These are phyloP conservation scores for Collybia nuda DNA, from an alignment of 768 basidiomycete species.

Conservation along the genomic window DNA sequence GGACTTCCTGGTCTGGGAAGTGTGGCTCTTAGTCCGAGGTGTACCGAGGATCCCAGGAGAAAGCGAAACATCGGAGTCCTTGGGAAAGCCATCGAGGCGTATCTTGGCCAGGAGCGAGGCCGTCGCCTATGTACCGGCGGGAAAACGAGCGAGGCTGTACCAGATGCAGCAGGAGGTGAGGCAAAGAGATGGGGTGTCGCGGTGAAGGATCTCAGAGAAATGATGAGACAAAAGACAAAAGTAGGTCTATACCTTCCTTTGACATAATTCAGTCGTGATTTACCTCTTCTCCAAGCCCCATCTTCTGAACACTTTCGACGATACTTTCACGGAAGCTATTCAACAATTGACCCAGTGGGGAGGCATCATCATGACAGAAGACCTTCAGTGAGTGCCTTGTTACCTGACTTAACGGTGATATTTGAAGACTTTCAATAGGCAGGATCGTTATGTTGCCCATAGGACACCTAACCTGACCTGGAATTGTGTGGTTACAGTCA, in stretches of 20 bases:
- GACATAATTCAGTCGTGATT: constrained; percentile 2
- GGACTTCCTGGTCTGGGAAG: constrained; percentile 79
- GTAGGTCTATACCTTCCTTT: constrained; percentile 32
- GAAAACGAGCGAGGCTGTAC: constrained; percentile 23
- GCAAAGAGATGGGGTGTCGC: constrained; percentile 78
- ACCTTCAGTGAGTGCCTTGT: constrained; percentile 52
- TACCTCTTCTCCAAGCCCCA: constrained; percentile 41
- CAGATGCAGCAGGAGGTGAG: constrained; percentile 59
- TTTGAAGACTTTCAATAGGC: constrained; percentile 40
- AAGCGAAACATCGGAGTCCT: constrained; percentile 72
- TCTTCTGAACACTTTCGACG: constrained; percentile 59
- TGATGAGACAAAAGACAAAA: constrained; percentile 55
- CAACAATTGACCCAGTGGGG: constrained; percentile 75
- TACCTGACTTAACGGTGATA: constrained; percentile 5
- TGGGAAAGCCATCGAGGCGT: constrained; percentile 68
- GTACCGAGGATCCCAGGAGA: constrained; percentile 75
- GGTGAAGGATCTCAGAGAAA: constrained; percentile 54
- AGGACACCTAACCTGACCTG: constrained; percentile 65
- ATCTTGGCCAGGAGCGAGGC: constrained; percentile 64
- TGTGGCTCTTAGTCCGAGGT: constrained; percentile 73
- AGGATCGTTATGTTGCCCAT: constrained; percentile 74
- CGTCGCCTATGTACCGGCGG: constrained; percentile 62
- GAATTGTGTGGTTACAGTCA: constrained; percentile 66
- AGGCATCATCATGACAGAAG: constrained; percentile 65
- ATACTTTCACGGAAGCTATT: constrained; percentile 78